These are phyloP conservation scores for Cytospora paraplurivora DNA, from an alignment of 2,329 filamentous ascomycete species.

Conservation along the genomic window DNA sequence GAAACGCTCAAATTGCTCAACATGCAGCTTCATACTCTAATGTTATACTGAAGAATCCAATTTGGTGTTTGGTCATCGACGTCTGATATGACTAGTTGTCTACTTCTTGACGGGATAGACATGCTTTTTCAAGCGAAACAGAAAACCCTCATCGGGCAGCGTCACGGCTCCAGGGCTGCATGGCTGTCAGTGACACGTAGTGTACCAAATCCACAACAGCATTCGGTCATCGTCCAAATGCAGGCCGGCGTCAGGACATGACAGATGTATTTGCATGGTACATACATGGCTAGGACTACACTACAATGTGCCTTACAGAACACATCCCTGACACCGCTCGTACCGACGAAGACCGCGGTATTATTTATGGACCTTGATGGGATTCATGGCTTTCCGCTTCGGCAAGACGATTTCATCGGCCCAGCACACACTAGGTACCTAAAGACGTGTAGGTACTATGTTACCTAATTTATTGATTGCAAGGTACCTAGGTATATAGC, in stretches of 20 bases:
- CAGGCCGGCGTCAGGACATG: not conserved
- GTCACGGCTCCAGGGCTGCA: not conserved
- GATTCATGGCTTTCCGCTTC: not conserved
- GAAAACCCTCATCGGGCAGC: not conserved
- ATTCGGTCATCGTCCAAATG: too few species aligned
- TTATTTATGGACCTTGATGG: not conserved
- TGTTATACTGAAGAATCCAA: not conserved
- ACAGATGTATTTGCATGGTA: not conserved
- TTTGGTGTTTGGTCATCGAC: not conserved
- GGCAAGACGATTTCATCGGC: too few species aligned
- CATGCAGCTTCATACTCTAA: not conserved
- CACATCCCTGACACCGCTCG: not conserved
- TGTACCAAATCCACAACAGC: not conserved
- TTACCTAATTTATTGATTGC: too few species aligned
- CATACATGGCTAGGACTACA: not conserved
- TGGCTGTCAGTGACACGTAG: not conserved
- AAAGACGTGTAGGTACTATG: too few species aligned
- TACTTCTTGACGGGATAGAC: too few species aligned
- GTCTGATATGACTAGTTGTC: too few species aligned
- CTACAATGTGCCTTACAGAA: not conserved
- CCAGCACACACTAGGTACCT: too few species aligned
- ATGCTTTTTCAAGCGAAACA: too few species aligned
- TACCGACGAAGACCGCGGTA: not conserved
- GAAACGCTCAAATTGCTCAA: too few species aligned
- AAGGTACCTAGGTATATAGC: too few species aligned